These are phyloP conservation scores for Dactylellina parvicollis DNA, from an alignment of 2,329 filamentous ascomycete genomes.

Conservation along the genomic window DNA sequence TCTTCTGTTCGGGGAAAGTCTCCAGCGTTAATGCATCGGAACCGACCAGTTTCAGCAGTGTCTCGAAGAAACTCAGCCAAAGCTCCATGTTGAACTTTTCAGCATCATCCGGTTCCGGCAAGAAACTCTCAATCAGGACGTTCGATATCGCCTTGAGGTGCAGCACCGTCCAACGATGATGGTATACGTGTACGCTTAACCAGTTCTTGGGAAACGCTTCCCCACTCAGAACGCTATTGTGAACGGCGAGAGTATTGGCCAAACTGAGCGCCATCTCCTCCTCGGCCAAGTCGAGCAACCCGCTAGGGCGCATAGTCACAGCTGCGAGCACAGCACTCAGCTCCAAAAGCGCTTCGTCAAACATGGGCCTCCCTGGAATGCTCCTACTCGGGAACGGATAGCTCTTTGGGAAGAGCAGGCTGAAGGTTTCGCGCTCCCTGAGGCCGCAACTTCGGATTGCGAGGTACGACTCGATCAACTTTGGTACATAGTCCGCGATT, in stretches of 20 bases:
- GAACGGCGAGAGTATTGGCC: slow-evolving; percentile 80
- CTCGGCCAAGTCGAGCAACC: slow-evolving; percentile 78
- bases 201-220: slow-evolving; percentile 89
- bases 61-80: slow-evolving; percentile 93
- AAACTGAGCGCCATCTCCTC: slow-evolving; percentile 79
- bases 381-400: slow-evolving; percentile 86
- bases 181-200: slow-evolving; percentile 92
- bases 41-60: slow-evolving; percentile 85
- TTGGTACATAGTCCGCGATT: slow-evolving; percentile 87
- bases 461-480: slow-evolving; percentile 88
- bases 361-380: slow-evolving; percentile 70
- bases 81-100: slow-evolving; percentile 91
- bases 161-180: slow-evolving; percentile 88
- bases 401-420: slow-evolving; percentile 85
- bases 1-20: slow-evolving; percentile 95
- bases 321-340: slow-evolving; percentile 87
- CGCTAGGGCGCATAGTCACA: slow-evolving; percentile 76
- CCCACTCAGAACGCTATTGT: slow-evolving; percentile 87
- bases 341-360: slow-evolving; percentile 89
- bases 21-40: slow-evolving; percentile 90
- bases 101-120: slow-evolving; percentile 89
- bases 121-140: slow-evolving; percentile 81
- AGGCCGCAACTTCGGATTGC: slow-evolving; percentile 75
- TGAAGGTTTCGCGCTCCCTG: slow-evolving; percentile 70
- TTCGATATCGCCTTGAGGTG: slow-evolving; percentile 83